These are phyloP conservation scores for Teratosphaeria gauchensis DNA, from an alignment of 2,329 filamentous ascomycete genomes.

Conservation along the genomic window DNA sequence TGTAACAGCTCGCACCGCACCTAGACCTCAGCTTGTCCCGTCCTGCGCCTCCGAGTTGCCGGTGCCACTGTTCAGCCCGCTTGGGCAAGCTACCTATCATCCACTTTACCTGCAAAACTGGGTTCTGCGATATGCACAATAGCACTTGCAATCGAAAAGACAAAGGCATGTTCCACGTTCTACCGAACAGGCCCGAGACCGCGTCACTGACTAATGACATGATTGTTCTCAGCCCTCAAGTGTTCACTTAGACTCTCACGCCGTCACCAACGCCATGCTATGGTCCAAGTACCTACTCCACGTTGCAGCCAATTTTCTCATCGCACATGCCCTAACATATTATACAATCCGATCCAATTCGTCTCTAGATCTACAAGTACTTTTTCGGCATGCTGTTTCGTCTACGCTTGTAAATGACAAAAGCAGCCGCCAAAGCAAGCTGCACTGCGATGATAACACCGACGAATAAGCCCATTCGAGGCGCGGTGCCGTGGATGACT, in stretches of 20 bases:
- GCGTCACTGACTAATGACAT: neutral
- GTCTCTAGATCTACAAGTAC: conserved; percentile 52
- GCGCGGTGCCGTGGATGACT: conserved; percentile 45
- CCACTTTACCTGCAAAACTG: neutral
- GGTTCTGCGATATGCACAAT: neutral
- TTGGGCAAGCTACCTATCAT: neutral
- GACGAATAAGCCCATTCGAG: conserved; percentile 54
- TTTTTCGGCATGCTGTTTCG: conserved; percentile 77
- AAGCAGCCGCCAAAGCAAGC: conserved; percentile 57
- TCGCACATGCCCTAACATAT: neutral
- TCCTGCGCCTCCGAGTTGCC: neutral
- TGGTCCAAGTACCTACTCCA: neutral
- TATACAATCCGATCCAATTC: neutral
- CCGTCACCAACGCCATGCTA: conserved; percentile 3
- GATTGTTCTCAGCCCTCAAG: neutral
- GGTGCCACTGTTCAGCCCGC: neutral
- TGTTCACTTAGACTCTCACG: neutral
- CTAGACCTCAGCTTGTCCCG: neutral
- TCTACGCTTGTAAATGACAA: conserved; percentile 71
- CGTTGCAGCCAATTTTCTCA: neutral
- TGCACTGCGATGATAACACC: conserved; percentile 67
- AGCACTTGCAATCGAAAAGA: neutral
- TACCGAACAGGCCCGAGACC: neutral
- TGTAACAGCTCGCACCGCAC: neutral
- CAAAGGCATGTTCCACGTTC: neutral